These are phyloP conservation scores for Linaria vulgaris DNA, from an alignment of 257 asterid genomes.

Conservation along the genomic window DNA sequence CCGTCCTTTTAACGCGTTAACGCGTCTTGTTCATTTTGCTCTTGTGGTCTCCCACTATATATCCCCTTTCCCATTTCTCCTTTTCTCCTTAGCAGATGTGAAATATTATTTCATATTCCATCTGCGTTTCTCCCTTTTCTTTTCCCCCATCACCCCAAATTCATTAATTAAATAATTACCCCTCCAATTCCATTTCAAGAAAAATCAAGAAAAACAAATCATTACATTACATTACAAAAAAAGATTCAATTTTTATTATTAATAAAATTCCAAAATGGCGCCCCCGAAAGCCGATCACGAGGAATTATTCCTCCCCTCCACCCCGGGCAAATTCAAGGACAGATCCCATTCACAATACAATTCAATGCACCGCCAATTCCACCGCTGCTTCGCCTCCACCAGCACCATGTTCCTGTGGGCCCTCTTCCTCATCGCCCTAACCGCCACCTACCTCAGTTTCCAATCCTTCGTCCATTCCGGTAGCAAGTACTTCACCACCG, in stretches of 20 bases:
- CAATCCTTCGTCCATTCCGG: constrained; percentile 61
- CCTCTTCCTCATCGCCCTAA: constrained; percentile 56
- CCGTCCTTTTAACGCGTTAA: constrained; percentile 54
- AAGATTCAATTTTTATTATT: not conserved
- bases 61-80: constrained; percentile 20
- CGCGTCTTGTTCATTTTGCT: constrained; percentile 34
- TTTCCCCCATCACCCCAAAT: no score
- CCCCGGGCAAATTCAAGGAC: constrained; percentile 74
- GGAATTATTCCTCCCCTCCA: constrained; percentile 59
- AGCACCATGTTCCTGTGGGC: constrained; percentile 80
- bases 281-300: constrained; percentile 37
- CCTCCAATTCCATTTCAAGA: not conserved
- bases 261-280: constrained; percentile 39
- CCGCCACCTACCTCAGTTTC: constrained; percentile 73
- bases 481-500: constrained; percentile 47
- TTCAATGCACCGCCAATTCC: constrained; percentile 56
- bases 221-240: no score
- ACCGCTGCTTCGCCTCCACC: constrained; percentile 72
- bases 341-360: constrained; percentile 39
- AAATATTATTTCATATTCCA: constrained; percentile 28
- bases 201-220: not conserved
- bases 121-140: constrained; percentile 45
- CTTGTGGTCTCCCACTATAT: constrained; percentile 50
- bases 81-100: constrained; percentile 44
- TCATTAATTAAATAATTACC: no score